phyloP scores from a whole-genome alignment of 1,139 yeast genomes.

The Protomyces gravidus region DNA sequence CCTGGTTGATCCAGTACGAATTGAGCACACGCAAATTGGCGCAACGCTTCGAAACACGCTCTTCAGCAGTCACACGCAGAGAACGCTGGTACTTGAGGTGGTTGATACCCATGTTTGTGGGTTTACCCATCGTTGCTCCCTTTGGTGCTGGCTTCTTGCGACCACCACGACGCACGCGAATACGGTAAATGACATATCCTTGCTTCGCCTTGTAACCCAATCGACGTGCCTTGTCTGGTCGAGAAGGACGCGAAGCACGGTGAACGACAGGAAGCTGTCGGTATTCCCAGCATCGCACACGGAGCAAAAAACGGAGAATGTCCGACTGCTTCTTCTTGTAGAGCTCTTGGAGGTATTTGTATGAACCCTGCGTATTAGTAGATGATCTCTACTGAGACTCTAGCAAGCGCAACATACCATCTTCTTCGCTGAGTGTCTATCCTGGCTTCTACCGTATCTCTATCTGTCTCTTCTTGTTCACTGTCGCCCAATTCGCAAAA shows the following conservation, averaged over 20 bases:
- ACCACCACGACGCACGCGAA: slow-evolving; percentile 99
- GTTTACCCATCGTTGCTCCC: slow-evolving; percentile 99
- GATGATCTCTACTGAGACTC: not conserved
- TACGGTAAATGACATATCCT: slow-evolving; percentile 97
- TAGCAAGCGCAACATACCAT: not conserved
- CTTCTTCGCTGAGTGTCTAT: not conserved
- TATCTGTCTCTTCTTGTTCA: not conserved
- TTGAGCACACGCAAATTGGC: slow-evolving; percentile 97
- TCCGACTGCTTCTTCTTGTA: slow-evolving; percentile 99
- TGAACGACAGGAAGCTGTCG: slow-evolving; percentile 98
- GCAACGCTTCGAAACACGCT: slow-evolving; percentile 99
- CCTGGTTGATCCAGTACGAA: slow-evolving; percentile 99
- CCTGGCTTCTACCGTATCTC: not conserved
- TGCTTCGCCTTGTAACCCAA: slow-evolving; percentile 99
- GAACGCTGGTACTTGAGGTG: slow-evolving; percentile 99
- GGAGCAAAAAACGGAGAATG: slow-evolving; percentile 66
- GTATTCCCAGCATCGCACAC: slow-evolving; percentile 99
- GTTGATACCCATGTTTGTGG: slow-evolving; percentile 99
- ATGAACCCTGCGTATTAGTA: slow-evolving; percentile 71
- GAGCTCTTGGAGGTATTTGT: slow-evolving; percentile 93
- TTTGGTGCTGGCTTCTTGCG: slow-evolving; percentile 99
- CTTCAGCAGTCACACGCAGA: slow-evolving; percentile 97
- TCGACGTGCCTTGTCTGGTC: slow-evolving; percentile 99
- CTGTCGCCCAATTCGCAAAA: not conserved
- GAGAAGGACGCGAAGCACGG: slow-evolving; percentile 98